Base-by-base conservation (phyloP, 2,329 filamentous ascomycete genomes). In the Malbranchea cinnamomea region DNA sequence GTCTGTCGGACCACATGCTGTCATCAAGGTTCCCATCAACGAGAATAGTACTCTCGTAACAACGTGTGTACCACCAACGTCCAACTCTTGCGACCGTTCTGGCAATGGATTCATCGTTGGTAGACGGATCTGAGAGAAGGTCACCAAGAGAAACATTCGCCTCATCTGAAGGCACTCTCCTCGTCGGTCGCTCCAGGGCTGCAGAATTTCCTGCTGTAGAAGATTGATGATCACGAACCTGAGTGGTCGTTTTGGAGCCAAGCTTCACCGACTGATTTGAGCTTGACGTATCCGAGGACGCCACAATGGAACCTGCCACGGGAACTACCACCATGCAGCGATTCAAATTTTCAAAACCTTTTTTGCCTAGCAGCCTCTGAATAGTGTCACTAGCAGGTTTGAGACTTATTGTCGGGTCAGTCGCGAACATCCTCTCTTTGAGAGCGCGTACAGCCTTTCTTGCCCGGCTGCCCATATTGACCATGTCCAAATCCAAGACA, bases 1-100 rank as follows among this genome's bases (percentile, higher is more conserved):
- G 66, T 32, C 67, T 70, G 48, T 94, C 79, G 26, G 65, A 68
- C 78, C 85, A 95, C 41, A 95, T 80, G 50, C 78, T 77, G 36
- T 55, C 70, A 26, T 61, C 59, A 27, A 60, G 57, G 28, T 62
- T 50, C 28, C 59, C 51, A 35, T 65, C 55, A 1, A 54, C 49
- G 35, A 69, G 53, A 6, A 74, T 62, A 4, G 68, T 65, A 33
- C 68, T 71, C 55, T 94, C 87, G 51, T 94, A 95, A 60, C 87
- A 94, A 30, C 79, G 73, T 6, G 74, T 80, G 55, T 93, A 95
- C 89, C 89, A 98, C 83, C 87, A 95, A 24, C 89, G 70, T 2
- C 84, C 87, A 7, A 95, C 87, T 38, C 75, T 78, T 10, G 84
- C 78, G 13, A 95, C 84, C 66, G 92, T 92, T 47, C 82, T 85